Conservation (phyloP, 2,329 filamentous ascomycete species). For the Coleophoma crateriformis region DNA sequence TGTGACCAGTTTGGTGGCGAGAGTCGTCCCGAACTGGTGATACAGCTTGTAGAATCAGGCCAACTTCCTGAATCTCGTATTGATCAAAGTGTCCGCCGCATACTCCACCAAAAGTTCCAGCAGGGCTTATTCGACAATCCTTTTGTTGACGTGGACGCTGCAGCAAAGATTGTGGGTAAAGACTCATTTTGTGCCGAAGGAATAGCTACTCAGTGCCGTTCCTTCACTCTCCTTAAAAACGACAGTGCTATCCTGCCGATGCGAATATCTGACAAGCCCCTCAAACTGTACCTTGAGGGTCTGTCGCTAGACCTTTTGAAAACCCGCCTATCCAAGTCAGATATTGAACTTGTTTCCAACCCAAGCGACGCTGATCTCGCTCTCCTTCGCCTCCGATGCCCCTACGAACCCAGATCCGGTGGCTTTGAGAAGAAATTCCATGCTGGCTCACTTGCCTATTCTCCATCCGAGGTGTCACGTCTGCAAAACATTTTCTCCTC, state of each 20-base stretch:
- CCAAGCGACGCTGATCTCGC: constrained; percentile 35
- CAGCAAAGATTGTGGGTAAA: constrained; percentile 36
- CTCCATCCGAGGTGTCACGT: constrained; percentile 29
- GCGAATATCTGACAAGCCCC: not conserved
- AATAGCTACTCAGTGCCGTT: constrained; percentile 21
- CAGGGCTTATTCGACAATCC: constrained; percentile 47
- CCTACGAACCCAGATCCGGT: constrained; percentile 34
- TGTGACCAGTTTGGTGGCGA: constrained; percentile 49
- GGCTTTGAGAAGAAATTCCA: constrained; percentile 33
- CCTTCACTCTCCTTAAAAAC: constrained; percentile 1
- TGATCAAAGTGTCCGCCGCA: constrained; percentile 37
- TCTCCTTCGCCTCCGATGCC: constrained; percentile 32
- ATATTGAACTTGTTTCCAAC: constrained; percentile 26
- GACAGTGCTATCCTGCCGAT: not conserved
- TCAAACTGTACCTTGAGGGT: constrained; percentile 2
- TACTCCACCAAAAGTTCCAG: constrained; percentile 44
- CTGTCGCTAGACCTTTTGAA: constrained; percentile 9
- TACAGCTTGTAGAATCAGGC: constrained; percentile 37
- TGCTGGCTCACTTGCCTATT: constrained; percentile 35
- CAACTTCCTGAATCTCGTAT: constrained; percentile 36
- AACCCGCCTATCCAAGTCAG: constrained; percentile 24
- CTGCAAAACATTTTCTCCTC: constrained; percentile 32
- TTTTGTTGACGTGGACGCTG: constrained; percentile 39
- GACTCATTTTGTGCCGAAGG: constrained; percentile 34
- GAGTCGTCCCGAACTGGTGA: constrained; percentile 38